Conservation (phyloP, 495 filamentous ascomycete species). For the Penicillium nucicola region DNA sequence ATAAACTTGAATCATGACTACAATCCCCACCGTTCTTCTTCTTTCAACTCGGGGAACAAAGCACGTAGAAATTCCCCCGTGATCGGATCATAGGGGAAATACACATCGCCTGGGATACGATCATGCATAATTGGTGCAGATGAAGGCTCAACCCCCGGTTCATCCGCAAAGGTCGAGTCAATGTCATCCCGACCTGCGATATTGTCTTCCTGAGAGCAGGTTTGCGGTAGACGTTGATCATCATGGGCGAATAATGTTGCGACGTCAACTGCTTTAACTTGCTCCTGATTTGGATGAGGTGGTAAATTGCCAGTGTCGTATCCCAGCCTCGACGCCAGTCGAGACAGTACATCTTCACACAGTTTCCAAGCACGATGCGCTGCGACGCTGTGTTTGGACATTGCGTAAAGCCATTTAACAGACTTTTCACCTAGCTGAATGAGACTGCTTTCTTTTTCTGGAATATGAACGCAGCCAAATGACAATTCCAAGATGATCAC, state of each 20-base stretch:
- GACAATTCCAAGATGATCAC: conserved; percentile 62
- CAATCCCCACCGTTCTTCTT: not conserved
- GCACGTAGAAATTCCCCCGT: conserved; percentile 42
- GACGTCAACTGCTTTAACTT: not conserved
- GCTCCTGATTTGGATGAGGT: conserved; percentile 11
- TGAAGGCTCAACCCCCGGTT: not conserved
- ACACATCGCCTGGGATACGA: conserved; percentile 15
- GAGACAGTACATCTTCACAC: conserved; percentile 36
- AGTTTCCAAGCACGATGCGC: conserved; percentile 56
- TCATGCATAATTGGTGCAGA: not conserved
- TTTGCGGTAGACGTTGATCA: not conserved
- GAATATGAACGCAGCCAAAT: conserved; percentile 52
- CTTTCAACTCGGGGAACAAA: conserved; percentile 34
- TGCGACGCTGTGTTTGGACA: conserved; percentile 49
- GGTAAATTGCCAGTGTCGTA: conserved; percentile 18
- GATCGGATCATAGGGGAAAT: conserved; percentile 45
- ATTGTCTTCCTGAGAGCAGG: not conserved
- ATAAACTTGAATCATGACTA: no score
- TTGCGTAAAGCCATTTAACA: conserved; percentile 52
- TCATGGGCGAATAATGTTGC: not conserved
- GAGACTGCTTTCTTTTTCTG: conserved; percentile 43
- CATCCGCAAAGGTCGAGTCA: conserved; percentile 4
- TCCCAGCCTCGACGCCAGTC: conserved; percentile 13
- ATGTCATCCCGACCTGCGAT: not conserved
- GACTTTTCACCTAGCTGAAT: conserved; percentile 51